Evolutionary conservation across 345 rosid genomes (phyloP).

Genomic region (Hevea brasiliensis): DNA sequence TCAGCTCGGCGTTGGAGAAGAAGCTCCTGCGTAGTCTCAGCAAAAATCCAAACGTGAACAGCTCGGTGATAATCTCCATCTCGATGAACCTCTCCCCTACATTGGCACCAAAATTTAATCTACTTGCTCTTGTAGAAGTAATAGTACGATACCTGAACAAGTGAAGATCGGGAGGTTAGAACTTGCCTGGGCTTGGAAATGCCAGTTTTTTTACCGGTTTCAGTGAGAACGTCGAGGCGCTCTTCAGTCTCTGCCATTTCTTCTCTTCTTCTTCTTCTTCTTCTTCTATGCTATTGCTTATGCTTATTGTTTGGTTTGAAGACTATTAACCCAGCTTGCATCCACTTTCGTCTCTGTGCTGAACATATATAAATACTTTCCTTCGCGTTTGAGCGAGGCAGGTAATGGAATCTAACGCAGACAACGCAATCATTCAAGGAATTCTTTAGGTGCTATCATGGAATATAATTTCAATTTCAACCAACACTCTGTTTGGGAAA

Average conservation of each 20-base stretch:
- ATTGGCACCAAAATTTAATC: constrained; percentile 2
- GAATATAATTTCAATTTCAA: too few relatives aligned
- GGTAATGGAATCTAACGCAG: too few relatives aligned
- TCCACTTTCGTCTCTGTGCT: too few relatives aligned
- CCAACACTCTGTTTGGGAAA: too few relatives aligned
- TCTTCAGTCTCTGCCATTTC: constrained; percentile 35
- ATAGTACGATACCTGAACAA: neutral
- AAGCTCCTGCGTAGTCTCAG: constrained; percentile 73
- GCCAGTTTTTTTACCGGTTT: constrained; percentile 67
- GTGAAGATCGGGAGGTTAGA: neutral
- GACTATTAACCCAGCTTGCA: too few relatives aligned
- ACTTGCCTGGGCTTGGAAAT: constrained; percentile 71
- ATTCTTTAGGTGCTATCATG: too few relatives aligned
- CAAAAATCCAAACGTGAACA: constrained; percentile 81
- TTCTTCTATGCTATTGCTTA: too few relatives aligned
- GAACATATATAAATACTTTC: too few relatives aligned
- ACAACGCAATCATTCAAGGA: too few relatives aligned
- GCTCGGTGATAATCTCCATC: constrained; percentile 94
- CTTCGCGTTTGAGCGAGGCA: too few relatives aligned
- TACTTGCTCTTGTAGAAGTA: neutral
- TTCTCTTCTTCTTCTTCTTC: too few relatives aligned
- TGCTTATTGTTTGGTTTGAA: too few relatives aligned
- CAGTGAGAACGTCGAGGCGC: constrained; percentile 66
- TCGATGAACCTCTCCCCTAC: constrained; percentile 69
- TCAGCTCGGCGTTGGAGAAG: constrained; percentile 83